Evolutionary conservation across 2,329 filamentous ascomycete species (phyloP).

Genomic region (Didymella sp.): DNA sequence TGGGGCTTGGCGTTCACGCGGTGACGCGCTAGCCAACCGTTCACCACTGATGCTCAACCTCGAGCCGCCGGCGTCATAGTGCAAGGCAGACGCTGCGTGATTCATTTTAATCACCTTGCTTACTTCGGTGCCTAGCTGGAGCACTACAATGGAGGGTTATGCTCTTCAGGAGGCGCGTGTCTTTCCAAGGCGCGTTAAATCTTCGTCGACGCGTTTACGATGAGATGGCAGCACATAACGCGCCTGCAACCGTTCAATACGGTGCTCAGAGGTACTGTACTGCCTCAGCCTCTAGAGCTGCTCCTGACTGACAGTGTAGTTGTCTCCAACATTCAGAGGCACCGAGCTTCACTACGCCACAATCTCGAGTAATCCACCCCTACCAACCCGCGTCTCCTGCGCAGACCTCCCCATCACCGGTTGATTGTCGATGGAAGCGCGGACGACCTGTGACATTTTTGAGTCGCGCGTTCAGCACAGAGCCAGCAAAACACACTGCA

Average conservation of each 20-base stretch:
- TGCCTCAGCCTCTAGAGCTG: neutral
- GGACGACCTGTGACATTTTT: conserved; percentile 26
- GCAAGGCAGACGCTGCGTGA: conserved; percentile 31
- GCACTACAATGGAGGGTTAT: conserved; percentile 49
- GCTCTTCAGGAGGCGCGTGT: conserved; percentile 41
- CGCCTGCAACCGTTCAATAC: neutral
- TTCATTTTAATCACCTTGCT: conserved; percentile 18
- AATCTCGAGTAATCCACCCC: conserved; percentile 6
- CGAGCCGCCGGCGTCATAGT: conserved; percentile 14
- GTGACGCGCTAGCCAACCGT: conserved; percentile 28
- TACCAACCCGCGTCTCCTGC: conserved; percentile 13
- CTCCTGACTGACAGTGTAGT: neutral
- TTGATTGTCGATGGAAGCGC: conserved; percentile 29
- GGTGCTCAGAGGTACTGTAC: conserved; percentile 1
- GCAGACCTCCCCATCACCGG: conserved; percentile 6
- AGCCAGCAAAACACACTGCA: neutral
- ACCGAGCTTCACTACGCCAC: neutral
- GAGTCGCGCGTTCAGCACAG: conserved; percentile 16
- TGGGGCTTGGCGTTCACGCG: conserved; percentile 27
- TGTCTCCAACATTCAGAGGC: neutral
- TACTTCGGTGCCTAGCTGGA: conserved; percentile 38
- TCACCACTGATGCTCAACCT: conserved; percentile 5
- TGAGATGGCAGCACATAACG: conserved; percentile 21
- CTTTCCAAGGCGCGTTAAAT: conserved; percentile 34
- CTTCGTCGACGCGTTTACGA: conserved; percentile 24